Evolutionary conservation across 1,139 yeast species (phyloP), one percentile per base, ranked within the genome.

Genomic region (Blastobotrys capitulatus): DNA sequence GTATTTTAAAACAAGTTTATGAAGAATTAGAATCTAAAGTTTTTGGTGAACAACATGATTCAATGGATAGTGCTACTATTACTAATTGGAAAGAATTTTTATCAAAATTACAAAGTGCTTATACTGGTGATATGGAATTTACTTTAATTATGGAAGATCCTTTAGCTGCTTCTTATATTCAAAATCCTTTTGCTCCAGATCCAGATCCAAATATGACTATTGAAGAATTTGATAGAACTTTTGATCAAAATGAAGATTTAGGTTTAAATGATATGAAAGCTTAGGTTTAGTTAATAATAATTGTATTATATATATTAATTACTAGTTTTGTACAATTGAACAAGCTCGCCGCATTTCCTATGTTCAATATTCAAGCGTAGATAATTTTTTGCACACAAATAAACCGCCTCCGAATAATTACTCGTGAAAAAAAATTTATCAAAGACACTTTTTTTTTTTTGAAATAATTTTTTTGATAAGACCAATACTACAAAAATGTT

Each of bases 171-270:
- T 88, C 97, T 0, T 94, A 94, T 64, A 85, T 94, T 57, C 99
- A 94, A 71, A 94, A 94, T 65, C 95, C 90, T 10, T 94, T 89
- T 64, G 99, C 99, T 34, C 99, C 99, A 20, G 99, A 94, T 68
- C 79, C 79, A 41, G 98, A 94, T 71, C 99, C 99, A 57, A 88
- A 90, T 66, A 92, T 94, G 97, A 75, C 68, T 36, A 78, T 86
- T 56, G 96, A 85, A 68, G 96, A 90, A 54, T 87, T 81, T 61
- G 96, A 88, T 57, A 83, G 98, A 73, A 82, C 95, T 6, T 72
- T 75, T 47, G 84, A 70, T 55, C 95, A 90, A 68, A 89, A 92
- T 64, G 98, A 94, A 63, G 92, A 84, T 48, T 78, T 92, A 59
- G 99, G 99, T 29, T 75, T 94, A 65, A 80, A 80, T 60, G 96